phyloP scores from a whole-genome alignment of 495 filamentous ascomycete species.

The Penicillium soppii region DNA sequence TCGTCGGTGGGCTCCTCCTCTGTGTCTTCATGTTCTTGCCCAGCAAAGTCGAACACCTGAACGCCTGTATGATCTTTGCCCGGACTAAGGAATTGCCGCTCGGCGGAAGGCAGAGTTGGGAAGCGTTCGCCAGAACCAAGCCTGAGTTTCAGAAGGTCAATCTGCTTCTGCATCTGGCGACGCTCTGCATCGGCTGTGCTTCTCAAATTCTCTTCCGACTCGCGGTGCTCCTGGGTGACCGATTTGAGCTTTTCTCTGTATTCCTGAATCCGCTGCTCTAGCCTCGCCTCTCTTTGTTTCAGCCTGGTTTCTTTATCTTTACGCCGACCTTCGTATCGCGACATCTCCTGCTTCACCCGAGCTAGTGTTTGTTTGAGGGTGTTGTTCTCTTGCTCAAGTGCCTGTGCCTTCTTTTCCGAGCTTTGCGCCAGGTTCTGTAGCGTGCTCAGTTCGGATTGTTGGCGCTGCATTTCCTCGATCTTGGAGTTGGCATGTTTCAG shows the following conservation, averaged over 20 bases:
- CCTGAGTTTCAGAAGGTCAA: constrained; percentile 31
- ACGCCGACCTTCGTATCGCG: constrained; percentile 49
- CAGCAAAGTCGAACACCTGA: constrained; percentile 20
- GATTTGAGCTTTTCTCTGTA: constrained; percentile 43
- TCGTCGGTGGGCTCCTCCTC: constrained; percentile 36
- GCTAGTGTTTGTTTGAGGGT: constrained; percentile 52
- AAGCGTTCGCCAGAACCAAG: constrained; percentile 29
- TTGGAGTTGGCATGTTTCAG: constrained; percentile 56
- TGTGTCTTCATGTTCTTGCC: constrained; percentile 21
- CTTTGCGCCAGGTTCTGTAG: constrained; percentile 55
- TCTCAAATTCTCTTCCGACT: constrained; percentile 37
- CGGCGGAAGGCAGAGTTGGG: constrained; percentile 21
- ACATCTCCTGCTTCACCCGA: constrained; percentile 54
- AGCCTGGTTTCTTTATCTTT: constrained; percentile 52
- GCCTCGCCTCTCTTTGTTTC: constrained; percentile 47
- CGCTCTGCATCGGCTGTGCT: constrained; percentile 35
- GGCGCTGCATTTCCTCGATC: constrained; percentile 61
- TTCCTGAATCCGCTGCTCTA: constrained; percentile 47
- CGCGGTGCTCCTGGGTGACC: constrained; percentile 34
- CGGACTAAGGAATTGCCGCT: constrained; percentile 31
- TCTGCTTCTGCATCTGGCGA: constrained; percentile 34
- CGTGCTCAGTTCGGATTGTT: constrained; percentile 47
- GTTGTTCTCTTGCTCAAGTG: constrained; percentile 56
- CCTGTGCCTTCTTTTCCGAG: constrained; percentile 64
- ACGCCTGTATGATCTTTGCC: constrained; percentile 35